phyloP scores from a whole-genome alignment of 805 yeast genomes.

The Candida easanensis region DNA sequence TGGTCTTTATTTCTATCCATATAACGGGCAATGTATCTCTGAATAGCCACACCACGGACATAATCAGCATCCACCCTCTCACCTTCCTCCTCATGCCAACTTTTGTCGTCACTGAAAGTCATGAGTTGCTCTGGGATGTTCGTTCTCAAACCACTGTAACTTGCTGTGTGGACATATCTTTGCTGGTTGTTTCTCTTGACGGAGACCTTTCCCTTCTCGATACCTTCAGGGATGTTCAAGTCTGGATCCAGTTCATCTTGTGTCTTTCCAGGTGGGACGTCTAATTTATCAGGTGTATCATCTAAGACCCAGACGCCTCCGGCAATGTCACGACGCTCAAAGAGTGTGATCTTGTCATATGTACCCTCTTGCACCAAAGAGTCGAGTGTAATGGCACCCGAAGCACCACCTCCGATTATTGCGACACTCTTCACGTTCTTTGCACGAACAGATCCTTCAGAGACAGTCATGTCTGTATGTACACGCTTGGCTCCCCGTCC shows the following conservation, averaged over 20 bases:
- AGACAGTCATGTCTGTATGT: neutral
- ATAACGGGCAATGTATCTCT: conserved; percentile 51
- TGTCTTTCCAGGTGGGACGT: conserved; percentile 29
- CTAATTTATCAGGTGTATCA: conserved; percentile 21
- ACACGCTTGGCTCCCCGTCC: too few species aligned
- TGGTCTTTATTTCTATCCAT: conserved; percentile 28
- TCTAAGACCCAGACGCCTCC: conserved; percentile 44
- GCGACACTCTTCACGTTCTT: conserved; percentile 28
- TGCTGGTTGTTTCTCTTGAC: conserved; percentile 16
- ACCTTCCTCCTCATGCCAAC: conserved; percentile 31
- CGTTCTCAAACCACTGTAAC: conserved; percentile 33
- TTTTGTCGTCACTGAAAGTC: conserved; percentile 41
- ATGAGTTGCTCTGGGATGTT: conserved; percentile 43
- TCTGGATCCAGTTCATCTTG: conserved; percentile 30
- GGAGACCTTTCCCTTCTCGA: neutral
- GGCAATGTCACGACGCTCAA: conserved; percentile 36
- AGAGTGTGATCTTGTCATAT: conserved; percentile 35
- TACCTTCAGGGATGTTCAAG: conserved; percentile 9
- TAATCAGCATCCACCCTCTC: conserved; percentile 40
- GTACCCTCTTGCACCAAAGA: conserved; percentile 33
- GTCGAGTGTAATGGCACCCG: conserved; percentile 44
- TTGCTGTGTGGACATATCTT: conserved; percentile 31
- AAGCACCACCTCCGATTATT: conserved; percentile 51
- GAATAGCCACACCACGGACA: conserved; percentile 49
- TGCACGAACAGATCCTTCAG: neutral